These are phyloP conservation scores for Russula abietina DNA, from an alignment of 768 basidiomycete species.

Conservation along the genomic window DNA sequence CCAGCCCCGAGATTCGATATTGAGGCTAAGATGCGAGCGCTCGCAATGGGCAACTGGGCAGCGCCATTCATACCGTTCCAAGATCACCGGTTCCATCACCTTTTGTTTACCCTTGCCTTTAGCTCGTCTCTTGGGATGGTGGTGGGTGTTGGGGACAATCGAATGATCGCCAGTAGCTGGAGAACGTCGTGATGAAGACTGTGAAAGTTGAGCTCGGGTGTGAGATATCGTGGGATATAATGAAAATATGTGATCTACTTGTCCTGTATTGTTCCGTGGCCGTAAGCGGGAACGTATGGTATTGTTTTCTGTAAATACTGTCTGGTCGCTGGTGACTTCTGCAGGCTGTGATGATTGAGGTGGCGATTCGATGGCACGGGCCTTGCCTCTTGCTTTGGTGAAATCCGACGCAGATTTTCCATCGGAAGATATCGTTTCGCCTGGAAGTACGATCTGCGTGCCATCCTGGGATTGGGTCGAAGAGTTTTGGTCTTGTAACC, in stretches of 20 bases:
- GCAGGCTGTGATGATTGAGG: not conserved
- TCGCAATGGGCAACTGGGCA: slow-evolving; percentile 23
- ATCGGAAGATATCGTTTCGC: not conserved
- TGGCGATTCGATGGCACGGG: not conserved
- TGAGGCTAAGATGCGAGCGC: slow-evolving; percentile 18
- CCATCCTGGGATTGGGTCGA: not conserved
- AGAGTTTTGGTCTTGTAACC: not conserved
- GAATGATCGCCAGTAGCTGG: not conserved
- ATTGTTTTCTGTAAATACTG: not conserved
- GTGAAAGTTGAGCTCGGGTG: not conserved
- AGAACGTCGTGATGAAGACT: slow-evolving; percentile 4
- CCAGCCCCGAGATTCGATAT: slow-evolving; percentile 22
- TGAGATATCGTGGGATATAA: not conserved
- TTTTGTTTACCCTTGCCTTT: slow-evolving; percentile 24
- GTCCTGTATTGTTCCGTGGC: slow-evolving; percentile 18
- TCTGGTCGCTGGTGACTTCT: not conserved
- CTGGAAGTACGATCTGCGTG: not conserved
- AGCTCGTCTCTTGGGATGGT: slow-evolving; percentile 4
- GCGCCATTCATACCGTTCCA: slow-evolving; percentile 23
- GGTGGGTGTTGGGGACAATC: not conserved
- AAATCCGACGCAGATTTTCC: not conserved
- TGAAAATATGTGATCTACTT: slow-evolving; percentile 10
- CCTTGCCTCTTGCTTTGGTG: not conserved
- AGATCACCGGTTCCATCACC: slow-evolving; percentile 11
- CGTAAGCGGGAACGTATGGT: slow-evolving; percentile 23